These are phyloP conservation scores for Chlamydomonas reinhardtii DNA, from an alignment of 163 green algal genomes.

Conservation along the genomic window DNA sequence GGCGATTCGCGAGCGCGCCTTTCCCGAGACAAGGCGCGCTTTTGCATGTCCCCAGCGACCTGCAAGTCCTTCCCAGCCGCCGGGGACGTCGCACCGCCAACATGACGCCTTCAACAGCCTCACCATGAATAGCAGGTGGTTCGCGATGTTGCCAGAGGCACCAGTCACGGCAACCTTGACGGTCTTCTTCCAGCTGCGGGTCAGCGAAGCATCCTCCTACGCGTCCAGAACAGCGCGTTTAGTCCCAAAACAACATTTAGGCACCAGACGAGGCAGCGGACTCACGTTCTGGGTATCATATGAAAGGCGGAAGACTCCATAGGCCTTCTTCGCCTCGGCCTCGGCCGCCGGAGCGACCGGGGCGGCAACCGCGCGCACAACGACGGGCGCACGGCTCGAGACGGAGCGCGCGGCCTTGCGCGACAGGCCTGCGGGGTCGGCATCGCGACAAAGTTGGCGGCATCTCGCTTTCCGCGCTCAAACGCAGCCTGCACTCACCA, in stretches of 20 bases:
- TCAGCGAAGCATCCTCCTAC: constrained; percentile 75
- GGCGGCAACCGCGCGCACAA: background rate
- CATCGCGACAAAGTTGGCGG: background rate
- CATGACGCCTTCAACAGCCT: background rate
- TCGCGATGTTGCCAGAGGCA: constrained; percentile 91
- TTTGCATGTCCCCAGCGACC: too few relatives aligned
- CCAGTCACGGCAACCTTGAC: constrained; percentile 85
- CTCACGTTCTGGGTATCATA: constrained; percentile 81
- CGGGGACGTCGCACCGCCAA: too few relatives aligned
- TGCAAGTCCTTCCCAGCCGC: too few relatives aligned
- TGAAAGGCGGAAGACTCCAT: constrained; percentile 71
- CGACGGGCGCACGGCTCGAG: background rate
- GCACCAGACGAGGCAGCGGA: background rate
- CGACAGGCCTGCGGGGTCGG: constrained; percentile 8
- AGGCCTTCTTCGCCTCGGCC: constrained; percentile 18
- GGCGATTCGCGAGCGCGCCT: background rate
- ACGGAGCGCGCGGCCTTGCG: constrained; percentile 15
- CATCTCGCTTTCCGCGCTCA: background rate
- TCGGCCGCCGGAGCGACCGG: constrained; percentile 6
- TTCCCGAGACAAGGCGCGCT: too few relatives aligned
- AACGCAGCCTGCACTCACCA: background rate
- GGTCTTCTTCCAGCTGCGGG: constrained; percentile 85
- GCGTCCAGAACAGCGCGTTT: background rate
- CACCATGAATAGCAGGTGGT: constrained; percentile 95
- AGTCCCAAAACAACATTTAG: background rate